Evolutionary conservation across 495 filamentous ascomycete genomes (phyloP).

Genomic region (Aspergillus steynii): DNA sequence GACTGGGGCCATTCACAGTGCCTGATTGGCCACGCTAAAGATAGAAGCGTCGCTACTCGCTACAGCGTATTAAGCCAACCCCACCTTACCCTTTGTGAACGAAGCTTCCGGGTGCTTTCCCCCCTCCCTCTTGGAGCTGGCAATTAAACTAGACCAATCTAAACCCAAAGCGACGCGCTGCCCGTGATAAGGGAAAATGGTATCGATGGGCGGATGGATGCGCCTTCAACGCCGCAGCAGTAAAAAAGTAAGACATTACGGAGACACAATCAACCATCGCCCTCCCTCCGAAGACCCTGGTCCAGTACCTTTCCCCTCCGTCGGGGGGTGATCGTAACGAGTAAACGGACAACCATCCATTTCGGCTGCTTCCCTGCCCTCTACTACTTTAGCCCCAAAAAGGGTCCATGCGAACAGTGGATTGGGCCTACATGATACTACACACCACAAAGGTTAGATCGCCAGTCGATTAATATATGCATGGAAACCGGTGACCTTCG

Average conservation of each 20-base stretch:
- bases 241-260: neutral
- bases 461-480: conserved; percentile 14
- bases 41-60: conserved; percentile 9
- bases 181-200: neutral
- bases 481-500: conserved; percentile 20
- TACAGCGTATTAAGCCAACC: conserved; percentile 1
- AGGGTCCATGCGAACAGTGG: conserved; percentile 11
- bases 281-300: too few relatives aligned
- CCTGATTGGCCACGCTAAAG: conserved; percentile 15
- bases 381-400: neutral
- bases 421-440: conserved; percentile 2
- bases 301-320: too few relatives aligned
- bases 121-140: too few relatives aligned
- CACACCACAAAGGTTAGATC: conserved; percentile 8
- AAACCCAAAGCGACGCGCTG: neutral
- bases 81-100: conserved; percentile 7
- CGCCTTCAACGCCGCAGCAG: neutral
- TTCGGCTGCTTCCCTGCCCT: neutral
- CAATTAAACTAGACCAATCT: too few relatives aligned
- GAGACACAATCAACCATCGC: too few relatives aligned
- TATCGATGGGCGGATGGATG: neutral
- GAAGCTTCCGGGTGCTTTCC: conserved; percentile 10
- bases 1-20: neutral
- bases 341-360: neutral
- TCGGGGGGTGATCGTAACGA: neutral